phyloP scores from a whole-genome alignment of 768 basidiomycete species.

The Russula emetica region DNA sequence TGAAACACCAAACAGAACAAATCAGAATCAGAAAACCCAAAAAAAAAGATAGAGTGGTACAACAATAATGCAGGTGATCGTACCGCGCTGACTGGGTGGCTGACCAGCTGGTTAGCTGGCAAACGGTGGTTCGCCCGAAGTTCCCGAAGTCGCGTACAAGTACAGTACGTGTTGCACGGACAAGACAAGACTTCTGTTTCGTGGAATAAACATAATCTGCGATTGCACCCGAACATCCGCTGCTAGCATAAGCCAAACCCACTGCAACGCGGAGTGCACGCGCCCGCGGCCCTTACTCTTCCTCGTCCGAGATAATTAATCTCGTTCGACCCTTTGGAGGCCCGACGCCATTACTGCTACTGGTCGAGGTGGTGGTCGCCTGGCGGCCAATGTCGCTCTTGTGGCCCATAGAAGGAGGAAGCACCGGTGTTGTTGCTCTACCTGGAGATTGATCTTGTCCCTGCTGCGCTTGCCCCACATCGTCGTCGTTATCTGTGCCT shows the following conservation, averaged over 20 bases:
- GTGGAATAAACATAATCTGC: neutral
- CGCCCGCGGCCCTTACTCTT: constrained; percentile 32
- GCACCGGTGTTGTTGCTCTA: neutral
- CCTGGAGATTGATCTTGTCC: neutral
- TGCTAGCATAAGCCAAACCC: neutral
- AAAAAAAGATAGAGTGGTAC: neutral
- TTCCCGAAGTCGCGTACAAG: neutral
- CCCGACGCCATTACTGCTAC: neutral
- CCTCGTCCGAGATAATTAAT: constrained; percentile 39
- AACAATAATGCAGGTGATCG: neutral
- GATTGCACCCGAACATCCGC: constrained; percentile 5
- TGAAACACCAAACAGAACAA: neutral
- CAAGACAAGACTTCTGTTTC: neutral
- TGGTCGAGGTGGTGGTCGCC: neutral
- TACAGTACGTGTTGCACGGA: neutral
- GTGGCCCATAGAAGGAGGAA: neutral
- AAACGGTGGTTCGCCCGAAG: neutral
- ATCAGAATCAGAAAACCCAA: neutral
- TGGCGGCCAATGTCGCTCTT: neutral
- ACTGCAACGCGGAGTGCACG: constrained; percentile 24
- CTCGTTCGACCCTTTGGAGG: constrained; percentile 31
- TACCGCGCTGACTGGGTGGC: neutral
- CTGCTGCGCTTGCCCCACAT: neutral
- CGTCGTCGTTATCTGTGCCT: neutral
- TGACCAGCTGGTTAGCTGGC: neutral